Evolutionary conservation across 768 basidiomycete genomes (phyloP).

Genomic region (Candolleomyces aberdarensis): DNA sequence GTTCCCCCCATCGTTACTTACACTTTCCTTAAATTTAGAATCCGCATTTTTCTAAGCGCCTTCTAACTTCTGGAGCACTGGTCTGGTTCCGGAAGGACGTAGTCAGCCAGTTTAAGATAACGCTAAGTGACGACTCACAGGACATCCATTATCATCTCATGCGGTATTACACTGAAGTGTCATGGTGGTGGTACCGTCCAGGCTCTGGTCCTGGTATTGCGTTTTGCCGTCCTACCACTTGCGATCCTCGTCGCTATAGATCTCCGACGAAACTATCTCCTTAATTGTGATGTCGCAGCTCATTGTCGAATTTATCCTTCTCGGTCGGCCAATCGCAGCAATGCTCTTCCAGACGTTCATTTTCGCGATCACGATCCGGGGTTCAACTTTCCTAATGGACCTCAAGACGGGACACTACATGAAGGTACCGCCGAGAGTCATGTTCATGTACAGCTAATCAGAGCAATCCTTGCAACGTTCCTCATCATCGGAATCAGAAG

Average conservation of each 20-base stretch:
- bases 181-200: constrained; percentile 82
- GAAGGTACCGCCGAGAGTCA: constrained; percentile 81
- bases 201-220: constrained; percentile 56
- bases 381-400: constrained; percentile 65
- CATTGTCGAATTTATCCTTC: constrained; percentile 72
- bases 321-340: constrained; percentile 76
- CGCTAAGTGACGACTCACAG: constrained; percentile 68
- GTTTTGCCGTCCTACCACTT: constrained; percentile 56
- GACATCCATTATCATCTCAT: constrained; percentile 86
- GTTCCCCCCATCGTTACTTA: constrained; percentile 74
- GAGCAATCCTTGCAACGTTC: constrained; percentile 55
- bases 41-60: background rate
- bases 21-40: constrained; percentile 55
- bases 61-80: background rate
- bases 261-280: constrained; percentile 77
- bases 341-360: constrained; percentile 75
- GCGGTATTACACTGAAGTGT: constrained; percentile 73
- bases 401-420: constrained; percentile 88
- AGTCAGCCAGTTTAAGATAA: constrained; percentile 60
- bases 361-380: constrained; percentile 58
- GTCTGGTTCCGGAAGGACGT: constrained; percentile 86
- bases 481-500: constrained; percentile 56
- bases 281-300: constrained; percentile 74
- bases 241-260: constrained; percentile 84
- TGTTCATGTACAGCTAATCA: constrained; percentile 68